phyloP scores from a whole-genome alignment of 441 rosid species.

The Corymbia calophylla region DNA sequence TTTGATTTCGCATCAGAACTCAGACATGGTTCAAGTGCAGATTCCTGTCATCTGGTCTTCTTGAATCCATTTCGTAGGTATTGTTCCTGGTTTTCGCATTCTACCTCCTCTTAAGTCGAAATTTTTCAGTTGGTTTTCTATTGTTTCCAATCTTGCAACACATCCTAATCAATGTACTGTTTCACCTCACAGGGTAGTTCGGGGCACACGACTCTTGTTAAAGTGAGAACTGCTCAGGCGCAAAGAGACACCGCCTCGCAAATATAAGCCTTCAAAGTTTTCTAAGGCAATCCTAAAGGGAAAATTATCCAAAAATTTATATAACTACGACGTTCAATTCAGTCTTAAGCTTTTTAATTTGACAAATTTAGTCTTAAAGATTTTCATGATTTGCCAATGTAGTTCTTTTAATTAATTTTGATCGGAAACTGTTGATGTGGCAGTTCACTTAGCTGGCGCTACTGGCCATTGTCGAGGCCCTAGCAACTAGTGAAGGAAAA shows the following conservation, averaged over 20 bases:
- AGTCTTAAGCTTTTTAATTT: neutral
- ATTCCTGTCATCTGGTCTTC: neutral
- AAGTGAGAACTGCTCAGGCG: neutral
- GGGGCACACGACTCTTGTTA: neutral
- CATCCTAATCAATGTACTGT: neutral
- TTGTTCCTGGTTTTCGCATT: neutral
- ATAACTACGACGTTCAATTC: accelerated
- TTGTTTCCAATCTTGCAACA: neutral
- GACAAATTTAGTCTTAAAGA: accelerated
- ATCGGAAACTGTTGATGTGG: accelerated
- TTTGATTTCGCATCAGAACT: neutral
- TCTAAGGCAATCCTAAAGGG: neutral
- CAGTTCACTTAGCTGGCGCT: accelerated
- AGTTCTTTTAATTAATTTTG: neutral
- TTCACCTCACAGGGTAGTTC: neutral
- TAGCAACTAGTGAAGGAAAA: neutral
- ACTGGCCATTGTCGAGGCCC: neutral
- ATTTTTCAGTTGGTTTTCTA: neutral
- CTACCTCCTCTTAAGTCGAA: neutral
- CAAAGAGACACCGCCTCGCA: neutral
- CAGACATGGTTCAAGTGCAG: neutral
- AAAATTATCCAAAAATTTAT: neutral
- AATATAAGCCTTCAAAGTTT: neutral
- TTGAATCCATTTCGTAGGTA: neutral
- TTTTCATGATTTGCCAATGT: neutral